Base-by-base conservation (phyloP, 495 filamentous ascomycete genomes). In the Elasticomyces elasticus region DNA sequence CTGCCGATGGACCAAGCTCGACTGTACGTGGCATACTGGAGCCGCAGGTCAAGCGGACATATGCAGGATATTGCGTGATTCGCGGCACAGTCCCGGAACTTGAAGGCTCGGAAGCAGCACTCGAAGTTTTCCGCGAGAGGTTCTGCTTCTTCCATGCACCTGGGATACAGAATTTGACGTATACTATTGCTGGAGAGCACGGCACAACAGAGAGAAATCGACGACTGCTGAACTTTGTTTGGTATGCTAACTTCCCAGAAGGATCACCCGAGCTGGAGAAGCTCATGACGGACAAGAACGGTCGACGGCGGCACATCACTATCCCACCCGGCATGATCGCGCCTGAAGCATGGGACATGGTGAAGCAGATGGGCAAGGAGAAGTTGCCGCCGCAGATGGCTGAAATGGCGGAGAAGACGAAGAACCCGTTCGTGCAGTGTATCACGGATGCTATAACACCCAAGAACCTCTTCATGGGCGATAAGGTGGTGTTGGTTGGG, bases 181-280 rank as follows among this genome's bases (percentile, higher is more conserved):
- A 82, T 56, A 66, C 75, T 13, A 80, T 82, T 40, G 75, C 77
- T 0, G 78, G 76, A 1, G 53, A 67, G 15, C 64, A 76, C 45
- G 74, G 76, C 6, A 69, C 69, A 4, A 66, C 76, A 9, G 65
- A 73, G 37, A 66, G 66, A 0, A 76, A 72, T 12, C 49, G 73
- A 13, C 69, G 76, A 1, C 69, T 76, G 7, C 68, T 79, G 38
- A 82, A 80, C 58, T 77, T 72, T 54, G 78, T 81, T 43, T 82
- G 76, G 66, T 82, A 81, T 59, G 68, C 66, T 49, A 80, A 79
- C 52, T 79, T 74, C 55, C 65, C 72, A 7, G 67, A 67, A 38
- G 66, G 63, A 13, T 75, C 72, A 0, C 38, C 65, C 7, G 76
- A 74, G 43, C 62, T 75, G 27, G 69, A 72, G 25, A 68, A 71